Evolutionary conservation across 345 rosid genomes (phyloP), one percentile per base, ranked within the genome.

Genomic region (Arabidopsis suecica): DNA sequence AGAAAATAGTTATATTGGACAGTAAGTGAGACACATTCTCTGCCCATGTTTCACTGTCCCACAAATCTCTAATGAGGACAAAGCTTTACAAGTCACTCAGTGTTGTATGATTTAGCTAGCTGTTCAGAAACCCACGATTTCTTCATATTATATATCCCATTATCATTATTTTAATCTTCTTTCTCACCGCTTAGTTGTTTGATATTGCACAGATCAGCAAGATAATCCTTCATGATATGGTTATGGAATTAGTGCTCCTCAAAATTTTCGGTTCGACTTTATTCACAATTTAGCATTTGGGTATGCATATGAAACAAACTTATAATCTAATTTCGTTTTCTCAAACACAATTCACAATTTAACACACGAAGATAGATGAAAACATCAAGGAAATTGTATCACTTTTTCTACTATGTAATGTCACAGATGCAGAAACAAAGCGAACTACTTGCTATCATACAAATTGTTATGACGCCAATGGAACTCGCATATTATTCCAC

Each of bases 41-140:
- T 70, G 65, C 75, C 91, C 95, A 93, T 93, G 93, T 89, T 84
- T 81, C 72, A 78, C 56, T 93, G 96, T 88, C 94, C 83, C 69
- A 75, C 33, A 74, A 83, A 82, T 80, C 83, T 74, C 75, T 79
- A 83, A 78, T 82, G 85, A 79, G 79, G 86, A 86, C 94, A 89
- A 88, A 82, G 63, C 84, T 88, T 80, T 77, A 79, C 90, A 72
- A 84, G 91, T 82, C 92, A 84, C 68, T 70, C 64, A 73, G 51
- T 69, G 75, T 51, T 79, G 60, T 78, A 80, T 74, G 37, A 83
- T 16, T 16, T 16, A 16, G 18, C 83, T 80, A 86, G 85, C 85
- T 83, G 83, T 72, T 82, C 76, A 65, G 20, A 83, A 84, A 85
- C 91, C 89, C 95, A 93, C 86, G 84, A 80, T 86, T 73, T 70